A percentile compares a stretch with the other conserved stretches of the same genome.
phyloP scores from a whole-genome alignment of 2,329 filamentous ascomycete genomes.

The Diaporthe nobilis region DNA sequence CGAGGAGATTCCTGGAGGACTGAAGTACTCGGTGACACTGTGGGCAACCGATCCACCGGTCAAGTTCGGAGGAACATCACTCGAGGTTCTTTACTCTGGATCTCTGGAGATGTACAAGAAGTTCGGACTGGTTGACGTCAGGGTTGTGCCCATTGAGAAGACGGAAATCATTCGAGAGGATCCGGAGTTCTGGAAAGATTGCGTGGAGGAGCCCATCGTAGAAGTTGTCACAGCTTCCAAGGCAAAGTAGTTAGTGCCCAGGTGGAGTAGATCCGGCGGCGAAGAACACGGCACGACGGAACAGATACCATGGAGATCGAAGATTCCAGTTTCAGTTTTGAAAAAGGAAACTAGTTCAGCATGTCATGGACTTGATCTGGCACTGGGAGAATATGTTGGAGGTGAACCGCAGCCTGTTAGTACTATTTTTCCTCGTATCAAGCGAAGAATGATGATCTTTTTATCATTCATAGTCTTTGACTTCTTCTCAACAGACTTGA shows the following conservation, averaged over 20 bases:
- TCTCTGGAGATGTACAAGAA: constrained; percentile 36
- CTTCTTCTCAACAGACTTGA: background rate
- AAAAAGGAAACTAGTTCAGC: background rate
- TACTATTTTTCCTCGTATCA: background rate
- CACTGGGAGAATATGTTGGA: background rate
- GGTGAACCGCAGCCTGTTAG: background rate
- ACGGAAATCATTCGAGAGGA: constrained; percentile 7
- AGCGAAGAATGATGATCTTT: background rate
- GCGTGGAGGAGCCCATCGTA: constrained; percentile 6
- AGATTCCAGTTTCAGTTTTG: too few relatives aligned
- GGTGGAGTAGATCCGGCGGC: too few relatives aligned
- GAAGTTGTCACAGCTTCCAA: constrained; percentile 14
- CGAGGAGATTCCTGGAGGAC: background rate
- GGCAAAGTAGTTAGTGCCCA: background rate
- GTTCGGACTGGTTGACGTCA: constrained; percentile 32
- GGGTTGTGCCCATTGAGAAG: constrained; percentile 24
- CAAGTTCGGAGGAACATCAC: constrained; percentile 34
- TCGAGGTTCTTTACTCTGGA: constrained; percentile 38
- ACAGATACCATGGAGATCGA: background rate
- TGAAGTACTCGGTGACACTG: constrained; percentile 36
- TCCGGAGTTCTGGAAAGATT: constrained; percentile 19
- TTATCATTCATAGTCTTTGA: background rate
- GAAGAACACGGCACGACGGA: background rate
- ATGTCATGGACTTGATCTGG: background rate
- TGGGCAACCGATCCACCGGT: constrained; percentile 28